Evolutionary conservation across 768 basidiomycete genomes (phyloP), one percentile per base, ranked within the genome.

Genomic region (Tylopilus subfusipes): DNA sequence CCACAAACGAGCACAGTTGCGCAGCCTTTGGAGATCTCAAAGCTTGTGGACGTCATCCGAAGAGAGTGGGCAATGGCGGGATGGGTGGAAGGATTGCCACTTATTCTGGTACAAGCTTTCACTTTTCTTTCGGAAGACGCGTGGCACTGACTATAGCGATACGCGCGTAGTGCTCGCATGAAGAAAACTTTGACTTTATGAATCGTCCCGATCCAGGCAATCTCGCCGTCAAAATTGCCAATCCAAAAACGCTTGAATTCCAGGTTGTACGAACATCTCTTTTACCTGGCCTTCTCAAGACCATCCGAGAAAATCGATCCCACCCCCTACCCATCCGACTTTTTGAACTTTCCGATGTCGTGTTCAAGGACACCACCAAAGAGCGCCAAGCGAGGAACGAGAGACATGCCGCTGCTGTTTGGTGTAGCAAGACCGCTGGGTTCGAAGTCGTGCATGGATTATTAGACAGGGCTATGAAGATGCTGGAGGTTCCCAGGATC

Each of bases 221-320:
- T 33, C 80, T 82, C 21, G 96, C 89, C 1, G 85, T 98, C 57
- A 89, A 88, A 63, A 92, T 98, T 56, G 93, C 90, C 54, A 99
- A 99, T 73, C 97, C 97, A 1, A 98, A 97, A 75, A 93, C 97
- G 22, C 81, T 93, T 60, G 97, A 98, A 71, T 98, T 97, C 75
- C 97, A 99, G 74, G 89, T 98, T 54, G 93, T 98, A 42, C 90
- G 97, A 58, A 98, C 97, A 2, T 93, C 95, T 25, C 85, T 99
- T 50, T 76, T 99, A 8, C 95, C 96, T 14, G 97, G 97, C 48
- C 83, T 99, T 42, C 84, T 99, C 63, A 99, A 99, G 76, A 97
- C 95, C 18, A 78, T 97, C 42, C 88, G 97, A 62, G 97, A 99
- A 75, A 99, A 99, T 76, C 85, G 90, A 48, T 91, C 91, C 58